Conservation (phyloP, 352 stramenopile genomes). For the Globisporangium spinosum region DNA sequence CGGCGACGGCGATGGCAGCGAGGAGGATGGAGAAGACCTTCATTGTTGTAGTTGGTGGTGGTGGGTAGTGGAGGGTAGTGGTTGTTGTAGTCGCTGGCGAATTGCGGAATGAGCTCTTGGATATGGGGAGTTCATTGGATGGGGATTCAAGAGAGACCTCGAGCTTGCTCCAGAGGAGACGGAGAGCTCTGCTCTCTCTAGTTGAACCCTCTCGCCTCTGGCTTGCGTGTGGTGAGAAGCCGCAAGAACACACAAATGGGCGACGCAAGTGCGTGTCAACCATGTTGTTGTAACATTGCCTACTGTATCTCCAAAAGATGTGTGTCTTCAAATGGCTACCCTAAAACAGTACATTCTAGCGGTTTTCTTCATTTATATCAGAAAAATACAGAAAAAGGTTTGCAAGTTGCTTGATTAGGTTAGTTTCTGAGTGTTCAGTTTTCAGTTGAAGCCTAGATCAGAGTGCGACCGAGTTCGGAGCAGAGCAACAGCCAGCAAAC, state of each 20-base stretch:
- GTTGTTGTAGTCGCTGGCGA: constrained; percentile 32
- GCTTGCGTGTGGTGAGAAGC: neutral
- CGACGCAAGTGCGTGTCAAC: neutral
- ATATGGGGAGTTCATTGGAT: neutral
- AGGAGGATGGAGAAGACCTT: constrained; percentile 40
- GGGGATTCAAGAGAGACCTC: neutral
- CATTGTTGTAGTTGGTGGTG: constrained; percentile 18
- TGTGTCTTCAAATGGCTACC: neutral
- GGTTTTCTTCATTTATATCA: neutral
- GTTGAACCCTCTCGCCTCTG: neutral
- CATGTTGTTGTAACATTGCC: neutral
- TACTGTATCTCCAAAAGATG: neutral
- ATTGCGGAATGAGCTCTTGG: constrained; percentile 30
- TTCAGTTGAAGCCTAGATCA: neutral
- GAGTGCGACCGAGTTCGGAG: neutral
- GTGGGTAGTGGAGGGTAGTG: constrained; percentile 21
- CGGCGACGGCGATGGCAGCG: constrained; percentile 38
- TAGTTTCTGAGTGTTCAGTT: neutral
- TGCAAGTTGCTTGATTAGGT: neutral
- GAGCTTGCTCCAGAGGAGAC: neutral
- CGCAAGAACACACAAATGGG: neutral
- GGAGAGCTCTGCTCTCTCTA: neutral
- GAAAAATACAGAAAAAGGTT: neutral
- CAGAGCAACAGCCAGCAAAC: neutral
- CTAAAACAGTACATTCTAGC: neutral